A percentile compares a stretch with the other conserved stretches of the same genome.
Conservation (phyloP, 805 yeast species). For the Zygotorulaspora danielsina region DNA sequence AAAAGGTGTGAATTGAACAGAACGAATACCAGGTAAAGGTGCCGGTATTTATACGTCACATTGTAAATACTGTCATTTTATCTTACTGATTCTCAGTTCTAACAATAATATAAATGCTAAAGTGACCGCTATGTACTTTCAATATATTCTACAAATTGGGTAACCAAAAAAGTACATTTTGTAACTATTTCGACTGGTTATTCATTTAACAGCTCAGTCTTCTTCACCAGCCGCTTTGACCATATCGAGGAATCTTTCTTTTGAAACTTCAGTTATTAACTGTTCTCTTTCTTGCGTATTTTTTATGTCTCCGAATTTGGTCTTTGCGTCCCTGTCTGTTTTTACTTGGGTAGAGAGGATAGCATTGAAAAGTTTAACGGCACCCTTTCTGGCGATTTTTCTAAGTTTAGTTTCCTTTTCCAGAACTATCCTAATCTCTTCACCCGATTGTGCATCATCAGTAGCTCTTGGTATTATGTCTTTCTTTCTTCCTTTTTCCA, state of each 20-base stretch:
- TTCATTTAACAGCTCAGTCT: slow-evolving; percentile 6
- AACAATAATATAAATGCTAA: too few relatives aligned
- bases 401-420: slow-evolving; percentile 67
- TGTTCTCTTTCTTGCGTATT: slow-evolving; percentile 48
- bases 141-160: too few relatives aligned
- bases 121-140: too few relatives aligned
- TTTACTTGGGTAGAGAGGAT: slow-evolving; percentile 70
- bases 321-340: slow-evolving; percentile 48
- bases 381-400: slow-evolving; percentile 85
- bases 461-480: slow-evolving; percentile 64
- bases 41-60: too few relatives aligned
- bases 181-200: too few relatives aligned
- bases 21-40: too few relatives aligned
- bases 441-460: slow-evolving; percentile 40
- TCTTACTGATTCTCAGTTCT: too few relatives aligned
- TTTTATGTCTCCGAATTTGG: slow-evolving; percentile 40
- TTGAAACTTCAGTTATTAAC: slow-evolving; percentile 71
- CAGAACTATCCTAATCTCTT: slow-evolving; percentile 46
- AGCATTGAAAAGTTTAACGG: slow-evolving; percentile 78
- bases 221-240: slow-evolving; percentile 71
- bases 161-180: too few relatives aligned
- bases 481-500: slow-evolving; percentile 63
- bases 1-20: too few relatives aligned
- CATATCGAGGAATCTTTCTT: slow-evolving; percentile 83
- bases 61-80: too few relatives aligned